Conservation (phyloP, 2,329 filamentous ascomycete genomes). For the Apiospora hydei region DNA sequence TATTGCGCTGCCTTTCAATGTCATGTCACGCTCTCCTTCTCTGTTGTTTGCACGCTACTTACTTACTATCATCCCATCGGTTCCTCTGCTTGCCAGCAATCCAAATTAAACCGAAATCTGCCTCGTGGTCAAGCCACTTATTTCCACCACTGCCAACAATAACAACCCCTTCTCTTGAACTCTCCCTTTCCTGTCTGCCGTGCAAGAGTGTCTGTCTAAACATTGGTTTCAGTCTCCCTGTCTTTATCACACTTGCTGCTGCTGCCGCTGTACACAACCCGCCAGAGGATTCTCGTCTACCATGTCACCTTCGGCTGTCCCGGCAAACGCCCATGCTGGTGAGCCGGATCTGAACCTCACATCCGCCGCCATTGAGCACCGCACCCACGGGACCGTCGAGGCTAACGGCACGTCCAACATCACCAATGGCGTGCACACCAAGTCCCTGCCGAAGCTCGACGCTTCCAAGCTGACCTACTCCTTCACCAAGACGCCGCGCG, state of each 20-base stretch:
- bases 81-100: neutral
- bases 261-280: neutral
- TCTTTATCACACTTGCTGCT: neutral
- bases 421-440: conserved; percentile 41
- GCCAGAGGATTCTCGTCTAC: conserved; percentile 29
- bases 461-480: conserved; percentile 67
- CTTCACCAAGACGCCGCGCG: conserved; percentile 38
- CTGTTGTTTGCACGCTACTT: conserved; percentile 6
- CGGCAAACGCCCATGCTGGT: conserved; percentile 47
- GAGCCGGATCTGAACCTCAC: conserved; percentile 60
- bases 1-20: conserved; percentile 1
- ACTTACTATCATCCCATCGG: neutral
- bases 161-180: conserved; percentile 1
- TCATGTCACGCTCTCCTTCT: neutral
- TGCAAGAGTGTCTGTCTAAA: neutral
- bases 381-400: conserved; percentile 46
- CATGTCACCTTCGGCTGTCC: conserved; percentile 58
- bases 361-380: conserved; percentile 59
- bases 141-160: neutral
- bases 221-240: neutral
- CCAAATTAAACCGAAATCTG: conserved; percentile 5
- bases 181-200: neutral
- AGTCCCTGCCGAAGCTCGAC: conserved; percentile 66
- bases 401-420: conserved; percentile 40
- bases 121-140: conserved; percentile 13